Conservation (phyloP, 371 early-diverging fungal genomes). For the Saksenaea oblongispora region DNA sequence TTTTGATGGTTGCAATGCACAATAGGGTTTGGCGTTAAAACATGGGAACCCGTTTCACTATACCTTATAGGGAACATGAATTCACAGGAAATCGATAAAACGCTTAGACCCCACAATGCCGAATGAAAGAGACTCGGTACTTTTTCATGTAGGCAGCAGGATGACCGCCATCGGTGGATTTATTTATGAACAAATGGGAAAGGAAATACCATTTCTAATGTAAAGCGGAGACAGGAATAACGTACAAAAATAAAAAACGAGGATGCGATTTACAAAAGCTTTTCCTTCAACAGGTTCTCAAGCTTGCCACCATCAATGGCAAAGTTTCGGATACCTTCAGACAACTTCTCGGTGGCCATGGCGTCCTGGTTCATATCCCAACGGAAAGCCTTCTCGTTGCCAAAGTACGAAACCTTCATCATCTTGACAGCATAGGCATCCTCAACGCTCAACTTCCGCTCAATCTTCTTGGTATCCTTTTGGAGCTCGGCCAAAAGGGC, state of each 20-base stretch:
- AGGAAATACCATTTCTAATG: not conserved
- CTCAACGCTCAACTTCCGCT: conserved; percentile 72
- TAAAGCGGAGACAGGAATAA: conserved; percentile 10
- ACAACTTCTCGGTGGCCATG: conserved; percentile 97
- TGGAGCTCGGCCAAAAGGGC: conserved; percentile 79
- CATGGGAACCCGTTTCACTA: too few species aligned
- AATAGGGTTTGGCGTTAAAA: too few species aligned
- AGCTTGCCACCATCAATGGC: conserved; percentile 90
- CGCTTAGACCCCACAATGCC: too few species aligned
- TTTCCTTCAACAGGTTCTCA: conserved; percentile 64
- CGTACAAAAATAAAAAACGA: not conserved
- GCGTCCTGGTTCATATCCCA: conserved; percentile 97
- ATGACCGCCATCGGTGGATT: not conserved
- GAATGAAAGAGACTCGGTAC: too few species aligned
- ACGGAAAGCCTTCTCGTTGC: conserved; percentile 87
- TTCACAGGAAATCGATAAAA: too few species aligned
- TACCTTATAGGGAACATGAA: too few species aligned
- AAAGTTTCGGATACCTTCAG: conserved; percentile 97
- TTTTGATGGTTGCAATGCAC: too few species aligned
- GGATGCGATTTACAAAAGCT: conserved; percentile 34
- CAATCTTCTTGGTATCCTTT: conserved; percentile 60
- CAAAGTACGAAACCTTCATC: conserved; percentile 69
- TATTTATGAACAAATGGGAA: not conserved
- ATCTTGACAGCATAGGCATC: conserved; percentile 47
- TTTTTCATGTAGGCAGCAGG: too few species aligned